A percentile compares a stretch with the other conserved stretches of the same genome.
These are phyloP conservation scores for Staphylotrichum longicolle DNA, from an alignment of 495 filamentous ascomycete species.

Conservation along the genomic window DNA sequence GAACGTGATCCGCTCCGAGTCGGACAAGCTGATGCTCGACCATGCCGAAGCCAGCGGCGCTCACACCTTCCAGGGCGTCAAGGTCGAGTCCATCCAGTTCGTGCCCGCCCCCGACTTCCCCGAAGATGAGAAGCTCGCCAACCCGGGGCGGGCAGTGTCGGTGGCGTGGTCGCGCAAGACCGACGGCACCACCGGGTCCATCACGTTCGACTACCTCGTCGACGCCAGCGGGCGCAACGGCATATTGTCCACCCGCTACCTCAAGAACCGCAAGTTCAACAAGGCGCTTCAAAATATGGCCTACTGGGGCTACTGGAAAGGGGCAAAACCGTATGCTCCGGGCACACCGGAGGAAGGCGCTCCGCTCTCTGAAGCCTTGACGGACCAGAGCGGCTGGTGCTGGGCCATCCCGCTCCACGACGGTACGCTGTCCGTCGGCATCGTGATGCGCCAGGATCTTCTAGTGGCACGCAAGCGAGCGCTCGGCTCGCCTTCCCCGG, in stretches of 20 bases:
- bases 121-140: slow-evolving; percentile 16
- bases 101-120: slow-evolving; percentile 5
- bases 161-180: slow-evolving; percentile 44
- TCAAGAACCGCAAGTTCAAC: slow-evolving; percentile 46
- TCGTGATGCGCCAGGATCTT: slow-evolving; percentile 41
- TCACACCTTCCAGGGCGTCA: slow-evolving; percentile 46
- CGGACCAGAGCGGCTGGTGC: slow-evolving; percentile 43
- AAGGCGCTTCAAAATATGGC: slow-evolving; percentile 45
- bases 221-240: slow-evolving; percentile 47
- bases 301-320: slow-evolving; percentile 47
- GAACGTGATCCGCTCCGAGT: slow-evolving; percentile 55
- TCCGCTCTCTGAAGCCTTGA: slow-evolving; percentile 45
- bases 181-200: slow-evolving; percentile 38
- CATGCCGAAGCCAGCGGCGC: slow-evolving; percentile 50
- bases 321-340: slow-evolving; percentile 26
- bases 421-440: slow-evolving; percentile 42
- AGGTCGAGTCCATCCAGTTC: slow-evolving; percentile 45
- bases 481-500: slow-evolving; percentile 15
- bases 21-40: slow-evolving; percentile 50
- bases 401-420: slow-evolving; percentile 51
- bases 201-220: slow-evolving; percentile 46
- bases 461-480: slow-evolving; percentile 33
- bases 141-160: slow-evolving; percentile 46
- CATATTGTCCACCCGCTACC: slow-evolving; percentile 41
- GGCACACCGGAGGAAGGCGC: slow-evolving; percentile 35